Conservation (phyloP, 768 basidiomycete species). For the Arthromyces matolae region DNA sequence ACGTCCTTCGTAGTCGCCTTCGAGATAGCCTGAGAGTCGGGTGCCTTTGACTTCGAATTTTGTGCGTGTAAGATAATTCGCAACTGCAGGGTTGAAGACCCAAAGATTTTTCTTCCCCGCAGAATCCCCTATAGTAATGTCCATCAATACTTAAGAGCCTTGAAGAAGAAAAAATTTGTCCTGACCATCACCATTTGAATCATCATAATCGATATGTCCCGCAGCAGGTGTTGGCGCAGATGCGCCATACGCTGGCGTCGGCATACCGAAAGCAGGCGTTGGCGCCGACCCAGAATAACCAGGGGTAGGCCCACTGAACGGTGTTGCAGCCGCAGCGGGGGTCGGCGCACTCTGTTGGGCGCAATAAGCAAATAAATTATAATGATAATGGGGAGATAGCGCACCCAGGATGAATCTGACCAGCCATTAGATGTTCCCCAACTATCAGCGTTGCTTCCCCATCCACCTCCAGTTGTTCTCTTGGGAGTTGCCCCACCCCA, state of each 20-base stretch:
- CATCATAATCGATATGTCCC: conserved; percentile 6
- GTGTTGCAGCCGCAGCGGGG: conserved; percentile 43
- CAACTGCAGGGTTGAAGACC: conserved; percentile 20
- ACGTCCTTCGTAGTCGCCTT: conserved; percentile 28
- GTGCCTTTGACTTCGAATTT: conserved; percentile 16
- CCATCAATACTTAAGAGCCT: no score
- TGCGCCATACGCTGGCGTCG: conserved; percentile 7
- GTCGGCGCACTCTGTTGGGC: conserved; percentile 45
- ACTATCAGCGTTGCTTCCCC: conserved; percentile 23
- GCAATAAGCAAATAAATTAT: conserved; percentile 1
- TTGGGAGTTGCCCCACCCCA: conserved; percentile 48
- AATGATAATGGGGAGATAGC: background rate
- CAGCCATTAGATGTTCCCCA: conserved; percentile 22
- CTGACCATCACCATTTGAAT: background rate
- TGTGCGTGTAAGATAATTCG: conserved; percentile 13
- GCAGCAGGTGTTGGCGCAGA: conserved; percentile 13
- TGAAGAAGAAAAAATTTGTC: background rate
- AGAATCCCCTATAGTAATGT: background rate
- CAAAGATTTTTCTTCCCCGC: conserved; percentile 13
- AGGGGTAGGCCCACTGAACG: conserved; percentile 23
- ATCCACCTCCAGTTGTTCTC: conserved; percentile 25
- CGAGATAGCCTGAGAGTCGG: conserved; percentile 18
- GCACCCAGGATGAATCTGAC: conserved; percentile 24
- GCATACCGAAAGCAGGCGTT: conserved; percentile 12
- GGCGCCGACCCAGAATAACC: conserved; percentile 22